A percentile compares a stretch with the other conserved stretches of the same genome.
These are phyloP conservation scores for Juncus inflexus DNA, from an alignment of 176 grass and related monocot genomes.

Conservation along the genomic window DNA sequence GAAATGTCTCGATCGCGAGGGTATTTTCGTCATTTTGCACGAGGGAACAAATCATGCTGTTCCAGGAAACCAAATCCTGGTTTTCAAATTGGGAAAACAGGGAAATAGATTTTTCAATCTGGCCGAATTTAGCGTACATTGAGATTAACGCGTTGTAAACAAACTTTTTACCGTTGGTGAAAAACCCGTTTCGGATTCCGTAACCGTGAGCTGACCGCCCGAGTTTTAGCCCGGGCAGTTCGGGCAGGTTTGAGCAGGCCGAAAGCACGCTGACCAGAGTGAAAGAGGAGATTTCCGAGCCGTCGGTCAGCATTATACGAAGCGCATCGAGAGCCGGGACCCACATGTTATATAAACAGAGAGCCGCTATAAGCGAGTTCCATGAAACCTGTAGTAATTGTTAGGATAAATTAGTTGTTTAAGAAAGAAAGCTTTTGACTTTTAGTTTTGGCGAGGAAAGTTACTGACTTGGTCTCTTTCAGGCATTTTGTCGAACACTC, in stretches of 20 bases:
- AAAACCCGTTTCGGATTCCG: constrained; percentile 46
- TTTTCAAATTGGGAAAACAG: constrained; percentile 39
- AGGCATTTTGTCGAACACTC: constrained; percentile 42
- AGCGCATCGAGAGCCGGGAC: constrained; percentile 37
- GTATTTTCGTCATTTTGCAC: constrained; percentile 42
- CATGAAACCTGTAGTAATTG: constrained; percentile 35
- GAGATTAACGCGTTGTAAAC: constrained; percentile 69
- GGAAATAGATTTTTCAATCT: constrained; percentile 41
- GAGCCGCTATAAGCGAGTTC: constrained; percentile 65
- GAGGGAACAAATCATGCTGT: constrained; percentile 75
- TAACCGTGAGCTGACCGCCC: constrained; percentile 64
- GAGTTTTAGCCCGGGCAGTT: constrained; percentile 29
- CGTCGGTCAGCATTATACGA: constrained; percentile 44
- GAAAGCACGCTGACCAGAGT: constrained; percentile 69
- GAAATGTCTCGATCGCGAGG: constrained; percentile 44
- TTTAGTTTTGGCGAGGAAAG: too few species aligned
- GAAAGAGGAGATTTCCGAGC: constrained; percentile 51
- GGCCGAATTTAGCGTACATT: constrained; percentile 86
- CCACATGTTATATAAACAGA: constrained; percentile 64
- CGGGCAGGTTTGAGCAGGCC: constrained; percentile 61
- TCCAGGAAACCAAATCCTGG: constrained; percentile 62
- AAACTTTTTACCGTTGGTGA: constrained; percentile 40
- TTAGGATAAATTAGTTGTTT: too few species aligned
- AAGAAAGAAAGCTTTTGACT: too few species aligned
- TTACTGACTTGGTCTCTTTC: constrained; percentile 35